phyloP scores from a whole-genome alignment of 106 monocot species.

The Dioscorea zingiberensis region DNA sequence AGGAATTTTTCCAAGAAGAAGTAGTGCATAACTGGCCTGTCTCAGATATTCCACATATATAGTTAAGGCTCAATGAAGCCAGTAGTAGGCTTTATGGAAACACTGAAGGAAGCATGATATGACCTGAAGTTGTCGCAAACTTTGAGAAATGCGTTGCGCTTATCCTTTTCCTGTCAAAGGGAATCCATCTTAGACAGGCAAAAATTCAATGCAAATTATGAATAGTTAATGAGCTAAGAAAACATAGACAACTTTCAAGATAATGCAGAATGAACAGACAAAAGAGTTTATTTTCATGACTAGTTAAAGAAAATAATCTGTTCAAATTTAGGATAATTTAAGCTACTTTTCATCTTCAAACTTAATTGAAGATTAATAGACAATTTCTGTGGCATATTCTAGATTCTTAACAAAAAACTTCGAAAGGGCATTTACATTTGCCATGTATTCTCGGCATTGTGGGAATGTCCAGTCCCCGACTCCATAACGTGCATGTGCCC shows the following conservation, averaged over 20 bases:
- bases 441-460: slow-evolving; percentile 89
- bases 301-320: too few relatives aligned
- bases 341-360: too few relatives aligned
- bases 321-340: too few relatives aligned
- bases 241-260: too few relatives aligned
- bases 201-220: neutral
- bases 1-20: slow-evolving; percentile 93
- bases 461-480: slow-evolving; percentile 87
- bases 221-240: neutral
- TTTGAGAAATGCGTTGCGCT: slow-evolving; percentile 76
- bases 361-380: too few relatives aligned
- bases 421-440: slow-evolving; percentile 39
- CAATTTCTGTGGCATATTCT: too few relatives aligned
- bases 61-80: neutral
- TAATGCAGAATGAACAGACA: too few relatives aligned
- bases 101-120: neutral
- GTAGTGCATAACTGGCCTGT: slow-evolving; percentile 94
- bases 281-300: too few relatives aligned
- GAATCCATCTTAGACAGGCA: neutral
- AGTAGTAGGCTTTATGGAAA: too few relatives aligned
- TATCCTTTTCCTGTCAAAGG: slow-evolving; percentile 72
- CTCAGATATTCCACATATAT: slow-evolving; percentile 7
- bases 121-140: slow-evolving; percentile 91
- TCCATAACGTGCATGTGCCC: slow-evolving; percentile 92
- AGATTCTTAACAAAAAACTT: too few relatives aligned